phyloP scores from a whole-genome alignment of 805 yeast species.

The Yamadazyma endophytica region DNA sequence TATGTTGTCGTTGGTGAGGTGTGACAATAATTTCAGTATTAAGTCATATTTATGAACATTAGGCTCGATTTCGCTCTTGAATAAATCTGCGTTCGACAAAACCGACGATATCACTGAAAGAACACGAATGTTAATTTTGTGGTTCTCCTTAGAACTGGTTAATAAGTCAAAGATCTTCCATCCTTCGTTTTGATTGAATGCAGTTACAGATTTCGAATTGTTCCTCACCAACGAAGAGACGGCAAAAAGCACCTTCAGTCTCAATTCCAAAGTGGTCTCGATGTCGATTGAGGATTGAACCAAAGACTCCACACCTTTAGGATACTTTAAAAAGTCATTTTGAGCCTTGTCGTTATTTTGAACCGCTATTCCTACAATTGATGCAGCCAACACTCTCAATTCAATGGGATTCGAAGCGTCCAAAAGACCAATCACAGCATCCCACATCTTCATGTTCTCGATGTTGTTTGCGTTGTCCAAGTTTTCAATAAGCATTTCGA shows the following conservation, averaged over 20 bases:
- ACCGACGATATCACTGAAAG: slow-evolving; percentile 59
- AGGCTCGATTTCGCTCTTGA: slow-evolving; percentile 33
- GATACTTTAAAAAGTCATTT: slow-evolving; percentile 53
- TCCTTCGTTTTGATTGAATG: slow-evolving; percentile 58
- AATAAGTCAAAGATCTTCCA: slow-evolving; percentile 40
- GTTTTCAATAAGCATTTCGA: slow-evolving; percentile 91
- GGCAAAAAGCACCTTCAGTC: slow-evolving; percentile 72
- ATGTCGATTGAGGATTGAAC: slow-evolving; percentile 36
- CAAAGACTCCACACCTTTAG: slow-evolving; percentile 43
- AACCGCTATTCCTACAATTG: slow-evolving; percentile 84
- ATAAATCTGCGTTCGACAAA: slow-evolving; percentile 43
- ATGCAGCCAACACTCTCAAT: slow-evolving; percentile 58
- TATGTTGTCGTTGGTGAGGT: slow-evolving; percentile 35
- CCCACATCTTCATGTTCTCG: slow-evolving; percentile 81
- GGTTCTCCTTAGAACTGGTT: slow-evolving; percentile 28
- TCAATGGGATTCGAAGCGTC: slow-evolving; percentile 23
- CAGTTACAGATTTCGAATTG: slow-evolving; percentile 48
- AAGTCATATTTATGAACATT: slow-evolving; percentile 36
- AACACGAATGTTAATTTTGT: slow-evolving; percentile 48
- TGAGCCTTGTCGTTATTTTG: slow-evolving; percentile 85
- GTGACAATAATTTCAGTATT: slow-evolving; percentile 25
- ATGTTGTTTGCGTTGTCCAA: slow-evolving; percentile 93
- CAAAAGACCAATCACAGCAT: slow-evolving; percentile 54
- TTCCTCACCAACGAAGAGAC: slow-evolving; percentile 72
- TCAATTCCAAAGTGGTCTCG: slow-evolving; percentile 23